Percentiles rank a stretch among this genome's conserved stretches.
Conservation (phyloP, 257 asterid genomes). For the Solanum gandarillasii region DNA sequence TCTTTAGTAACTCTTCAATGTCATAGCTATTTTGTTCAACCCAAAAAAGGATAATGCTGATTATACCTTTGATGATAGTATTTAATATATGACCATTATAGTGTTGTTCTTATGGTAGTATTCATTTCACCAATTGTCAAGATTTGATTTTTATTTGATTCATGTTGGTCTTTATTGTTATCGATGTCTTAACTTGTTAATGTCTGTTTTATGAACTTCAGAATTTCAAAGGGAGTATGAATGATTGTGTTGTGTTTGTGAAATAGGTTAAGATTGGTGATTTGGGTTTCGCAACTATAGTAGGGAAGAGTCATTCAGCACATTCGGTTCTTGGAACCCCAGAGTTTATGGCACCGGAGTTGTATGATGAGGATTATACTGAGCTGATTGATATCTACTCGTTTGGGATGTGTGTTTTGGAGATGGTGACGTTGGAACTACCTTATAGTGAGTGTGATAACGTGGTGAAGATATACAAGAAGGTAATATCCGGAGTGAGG, state of each 20-base stretch:
- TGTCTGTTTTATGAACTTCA: not conserved
- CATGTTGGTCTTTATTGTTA: not conserved
- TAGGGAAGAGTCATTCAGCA: slow-evolving; percentile 51
- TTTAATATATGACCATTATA: not conserved
- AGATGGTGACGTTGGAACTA: slow-evolving; percentile 61
- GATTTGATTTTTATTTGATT: not conserved
- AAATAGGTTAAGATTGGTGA: slow-evolving; percentile 79
- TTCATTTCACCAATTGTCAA: not conserved
- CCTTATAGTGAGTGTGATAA: slow-evolving; percentile 65
- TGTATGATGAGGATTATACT: slow-evolving; percentile 60
- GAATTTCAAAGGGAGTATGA: not conserved
- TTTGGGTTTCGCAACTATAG: slow-evolving; percentile 59
- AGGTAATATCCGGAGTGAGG: slow-evolving; percentile 56
- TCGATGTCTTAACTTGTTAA: not conserved
- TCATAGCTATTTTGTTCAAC: not conserved
- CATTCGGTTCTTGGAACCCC: slow-evolving; percentile 75
- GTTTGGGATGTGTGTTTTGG: slow-evolving; percentile 80
- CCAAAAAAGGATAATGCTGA: not conserved
- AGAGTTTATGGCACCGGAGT: slow-evolving; percentile 84
- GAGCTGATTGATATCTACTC: slow-evolving; percentile 63
- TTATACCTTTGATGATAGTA: not conserved
- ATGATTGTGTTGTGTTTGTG: not conserved
- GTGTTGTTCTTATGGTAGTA: not conserved
- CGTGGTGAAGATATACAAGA: slow-evolving; percentile 61
- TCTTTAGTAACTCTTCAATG: not conserved